Conservation (phyloP, 2,329 filamentous ascomycete genomes). For the Simplicillium aogashimaense region DNA sequence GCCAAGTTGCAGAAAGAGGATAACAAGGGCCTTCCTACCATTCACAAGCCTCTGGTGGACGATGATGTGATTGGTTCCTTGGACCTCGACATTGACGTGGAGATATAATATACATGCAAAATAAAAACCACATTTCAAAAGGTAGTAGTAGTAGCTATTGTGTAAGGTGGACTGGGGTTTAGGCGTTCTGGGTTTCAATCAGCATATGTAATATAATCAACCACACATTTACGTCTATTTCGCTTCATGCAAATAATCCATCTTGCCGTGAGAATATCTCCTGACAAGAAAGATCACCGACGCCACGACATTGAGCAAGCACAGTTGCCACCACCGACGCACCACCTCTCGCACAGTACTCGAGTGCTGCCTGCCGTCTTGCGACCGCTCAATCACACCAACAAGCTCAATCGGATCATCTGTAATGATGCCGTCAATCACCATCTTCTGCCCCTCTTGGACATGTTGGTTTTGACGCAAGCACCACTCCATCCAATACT, state of each 20-base stretch:
- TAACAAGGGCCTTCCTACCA: slow-evolving; percentile 53
- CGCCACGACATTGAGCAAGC: neutral
- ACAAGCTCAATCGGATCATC: slow-evolving; percentile 65
- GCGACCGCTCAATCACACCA: slow-evolving; percentile 29
- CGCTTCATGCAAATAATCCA: slow-evolving; percentile 15
- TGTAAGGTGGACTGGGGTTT: too few relatives aligned
- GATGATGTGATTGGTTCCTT: slow-evolving; percentile 86
- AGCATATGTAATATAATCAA: slow-evolving; percentile 11
- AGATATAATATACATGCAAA: slow-evolving; percentile 45
- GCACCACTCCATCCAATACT: slow-evolving; percentile 72
- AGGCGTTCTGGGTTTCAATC: neutral
- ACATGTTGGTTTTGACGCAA: slow-evolving; percentile 31
- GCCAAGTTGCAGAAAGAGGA: slow-evolving; percentile 43
- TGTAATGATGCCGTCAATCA: slow-evolving; percentile 74
- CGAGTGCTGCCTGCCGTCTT: slow-evolving; percentile 13
- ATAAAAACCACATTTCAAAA: neutral
- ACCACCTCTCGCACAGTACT: neutral
- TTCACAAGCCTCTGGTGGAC: slow-evolving; percentile 73
- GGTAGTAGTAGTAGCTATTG: neutral
- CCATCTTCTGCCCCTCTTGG: slow-evolving; percentile 13
- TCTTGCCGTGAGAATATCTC: slow-evolving; percentile 13
- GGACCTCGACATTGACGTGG: slow-evolving; percentile 87
- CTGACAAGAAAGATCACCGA: slow-evolving; percentile 10
- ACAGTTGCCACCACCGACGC: slow-evolving; percentile 10
- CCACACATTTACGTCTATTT: slow-evolving; percentile 2